Conservation (phyloP, 2,329 filamentous ascomycete genomes). For the Claviceps sp. region DNA sequence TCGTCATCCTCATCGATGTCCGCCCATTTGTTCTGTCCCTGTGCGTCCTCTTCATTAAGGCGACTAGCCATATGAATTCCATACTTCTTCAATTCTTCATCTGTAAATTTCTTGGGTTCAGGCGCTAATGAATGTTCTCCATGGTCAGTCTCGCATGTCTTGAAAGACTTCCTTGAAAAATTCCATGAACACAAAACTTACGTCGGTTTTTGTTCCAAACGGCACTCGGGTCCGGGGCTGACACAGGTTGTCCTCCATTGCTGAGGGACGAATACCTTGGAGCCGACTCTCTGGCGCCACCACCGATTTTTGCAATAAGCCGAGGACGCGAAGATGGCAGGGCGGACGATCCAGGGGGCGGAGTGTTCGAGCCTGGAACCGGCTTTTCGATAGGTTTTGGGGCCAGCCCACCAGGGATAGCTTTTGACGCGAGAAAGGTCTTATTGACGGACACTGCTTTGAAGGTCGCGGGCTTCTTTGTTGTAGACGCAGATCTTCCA, state of each 20-base stretch:
- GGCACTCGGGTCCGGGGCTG: constrained; percentile 55
- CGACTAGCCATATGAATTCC: constrained; percentile 76
- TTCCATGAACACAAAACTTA: constrained; percentile 27
- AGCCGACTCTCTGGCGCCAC: constrained; percentile 39
- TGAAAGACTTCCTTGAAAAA: neutral
- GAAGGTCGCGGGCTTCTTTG: constrained; percentile 67
- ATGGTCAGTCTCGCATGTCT: constrained; percentile 12
- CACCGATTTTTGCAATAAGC: constrained; percentile 62
- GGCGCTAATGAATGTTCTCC: constrained; percentile 44
- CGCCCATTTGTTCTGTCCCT: constrained; percentile 73
- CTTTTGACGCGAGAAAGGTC: constrained; percentile 67
- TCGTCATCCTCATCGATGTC: constrained; percentile 84
- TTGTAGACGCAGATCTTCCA: constrained; percentile 40
- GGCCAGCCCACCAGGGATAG: constrained; percentile 26
- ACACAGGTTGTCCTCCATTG: constrained; percentile 45
- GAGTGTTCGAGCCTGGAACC: constrained; percentile 30
- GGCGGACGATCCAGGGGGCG: constrained; percentile 30
- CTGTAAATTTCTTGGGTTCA: constrained; percentile 70
- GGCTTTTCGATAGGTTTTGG: constrained; percentile 40
- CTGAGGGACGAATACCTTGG: constrained; percentile 27
- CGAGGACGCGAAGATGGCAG: constrained; percentile 50
- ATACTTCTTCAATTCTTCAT: constrained; percentile 77
- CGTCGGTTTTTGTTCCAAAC: constrained; percentile 88
- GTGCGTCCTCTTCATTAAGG: constrained; percentile 59
- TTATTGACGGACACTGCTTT: constrained; percentile 79